Base-by-base conservation (phyloP, 345 rosid genomes). In the Turritis glabra region DNA sequence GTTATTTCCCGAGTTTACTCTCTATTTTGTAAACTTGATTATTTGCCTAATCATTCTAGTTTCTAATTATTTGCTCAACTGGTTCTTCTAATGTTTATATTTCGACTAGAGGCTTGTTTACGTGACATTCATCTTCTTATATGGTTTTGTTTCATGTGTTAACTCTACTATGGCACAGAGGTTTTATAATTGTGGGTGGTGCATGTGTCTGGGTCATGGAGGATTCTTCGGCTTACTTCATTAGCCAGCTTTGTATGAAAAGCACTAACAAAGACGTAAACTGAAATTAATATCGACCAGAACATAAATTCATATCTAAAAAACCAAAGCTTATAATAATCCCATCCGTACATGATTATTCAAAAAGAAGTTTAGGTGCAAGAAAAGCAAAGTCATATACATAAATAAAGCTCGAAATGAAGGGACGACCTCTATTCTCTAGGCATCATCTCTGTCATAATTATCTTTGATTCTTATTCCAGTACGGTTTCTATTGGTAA, bases 401-500 rank as follows among this genome's bases (percentile, higher is more conserved):
- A 9, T 38, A 53, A 10, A 25, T 37, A 52, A 33, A 67, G 50
- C 50, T 52, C 4, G 8, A 51, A 67, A 67, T 35, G n/a, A 35
- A 67, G 71, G 4, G 21, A 21, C 53, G 19, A 64, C 69, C 69
- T 29, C 41, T 64, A 46, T 32, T 50, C 71, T 50, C 59, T 33
- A 48, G 59, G 70, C 30, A 52, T 51, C 58, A 66, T 66, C 59
- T 22, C 30, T 47, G 15, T 67, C 61, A 11, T 23, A n/a, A 37
- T 38, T 15, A 21, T 25, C 48, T 51, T 30, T 25, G 47, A 7
- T 52, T 23, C 51, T 48, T 52, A 53, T 38, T n/a, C 59, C 6
- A 0, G 15, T 21, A 50, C 4, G 17, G 37, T 18, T 35, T 63
- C 85, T 86, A 89, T 74, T 88, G 89, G 73, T 89, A 89, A 33